Evolutionary conservation across 352 stramenopile genomes (phyloP).

Genomic region (Plasmopara viticola): DNA sequence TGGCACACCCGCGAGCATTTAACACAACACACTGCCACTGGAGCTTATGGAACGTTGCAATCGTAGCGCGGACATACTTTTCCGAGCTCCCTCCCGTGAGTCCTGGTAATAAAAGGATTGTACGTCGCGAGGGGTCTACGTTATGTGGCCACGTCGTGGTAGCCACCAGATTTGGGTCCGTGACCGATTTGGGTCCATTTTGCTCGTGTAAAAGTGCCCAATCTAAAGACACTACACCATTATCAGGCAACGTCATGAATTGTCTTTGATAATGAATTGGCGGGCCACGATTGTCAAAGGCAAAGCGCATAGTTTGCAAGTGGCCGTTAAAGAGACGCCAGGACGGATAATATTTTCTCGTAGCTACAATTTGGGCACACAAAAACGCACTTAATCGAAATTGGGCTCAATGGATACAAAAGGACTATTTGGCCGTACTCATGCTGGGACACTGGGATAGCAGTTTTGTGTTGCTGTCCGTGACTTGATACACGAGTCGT

Average conservation of each 20-base stretch:
- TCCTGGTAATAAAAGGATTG: conserved; percentile 55
- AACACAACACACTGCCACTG: conserved; percentile 72
- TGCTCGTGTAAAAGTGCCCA: conserved; percentile 39
- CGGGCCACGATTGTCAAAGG: conserved; percentile 28
- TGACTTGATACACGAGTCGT: conserved; percentile 34
- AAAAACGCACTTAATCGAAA: conserved; percentile 4
- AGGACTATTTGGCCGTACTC: conserved; percentile 19
- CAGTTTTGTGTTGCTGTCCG: conserved; percentile 33
- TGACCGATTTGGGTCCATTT: conserved; percentile 4
- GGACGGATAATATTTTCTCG: conserved; percentile 46
- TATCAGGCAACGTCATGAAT: conserved; percentile 50
- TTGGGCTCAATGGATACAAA: background rate
- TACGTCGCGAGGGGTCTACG: conserved; percentile 30
- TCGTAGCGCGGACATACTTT: conserved; percentile 62
- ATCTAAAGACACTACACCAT: conserved; percentile 63
- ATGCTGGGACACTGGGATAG: conserved; percentile 37
- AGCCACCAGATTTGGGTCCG: conserved; percentile 6
- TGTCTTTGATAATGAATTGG: conserved; percentile 51
- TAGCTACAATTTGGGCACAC: conserved; percentile 23
- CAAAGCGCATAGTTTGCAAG: conserved; percentile 51
- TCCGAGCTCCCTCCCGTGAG: conserved; percentile 62
- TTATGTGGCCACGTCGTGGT: conserved; percentile 22
- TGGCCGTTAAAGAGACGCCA: conserved; percentile 60
- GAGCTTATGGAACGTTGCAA: conserved; percentile 33
- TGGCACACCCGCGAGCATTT: conserved; percentile 62